phyloP scores from a whole-genome alignment of 1,284 basidiomycete genomes.

The Leccinum pseudoinsigne region DNA sequence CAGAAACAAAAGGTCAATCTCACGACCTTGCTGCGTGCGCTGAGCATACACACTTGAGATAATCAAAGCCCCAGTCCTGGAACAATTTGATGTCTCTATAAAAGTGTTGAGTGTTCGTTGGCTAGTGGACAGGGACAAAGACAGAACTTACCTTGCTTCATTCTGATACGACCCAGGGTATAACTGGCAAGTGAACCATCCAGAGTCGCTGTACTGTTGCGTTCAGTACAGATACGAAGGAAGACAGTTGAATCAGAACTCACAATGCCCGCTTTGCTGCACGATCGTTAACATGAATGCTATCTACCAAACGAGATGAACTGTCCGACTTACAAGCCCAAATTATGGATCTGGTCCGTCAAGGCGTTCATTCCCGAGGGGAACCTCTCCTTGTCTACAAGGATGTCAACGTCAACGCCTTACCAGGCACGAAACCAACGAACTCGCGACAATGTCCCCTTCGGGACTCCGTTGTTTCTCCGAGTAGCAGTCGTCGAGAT shows the following conservation, averaged over 20 bases:
- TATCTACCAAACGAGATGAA: neutral
- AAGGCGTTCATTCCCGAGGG: conserved; percentile 52
- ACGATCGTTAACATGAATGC: conserved; percentile 5
- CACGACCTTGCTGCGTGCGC: neutral
- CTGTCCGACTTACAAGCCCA: conserved; percentile 48
- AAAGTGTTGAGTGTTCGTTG: neutral
- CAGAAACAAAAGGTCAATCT: conserved; percentile 1
- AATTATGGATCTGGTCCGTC: conserved; percentile 48
- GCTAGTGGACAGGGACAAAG: neutral
- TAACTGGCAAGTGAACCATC: conserved; percentile 35
- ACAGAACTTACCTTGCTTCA: conserved; percentile 24
- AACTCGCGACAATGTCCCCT: conserved; percentile 50
- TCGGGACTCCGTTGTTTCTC: conserved; percentile 46
- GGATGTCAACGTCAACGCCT: neutral
- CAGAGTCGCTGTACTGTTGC: conserved; percentile 33
- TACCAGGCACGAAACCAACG: conserved; percentile 4
- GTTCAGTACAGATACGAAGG: conserved; percentile 1
- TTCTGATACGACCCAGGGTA: conserved; percentile 35
- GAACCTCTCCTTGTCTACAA: conserved; percentile 44
- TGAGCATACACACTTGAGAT: conserved; percentile 47
- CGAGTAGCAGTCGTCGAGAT: conserved; percentile 60
- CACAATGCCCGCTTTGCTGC: conserved; percentile 55
- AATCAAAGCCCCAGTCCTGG: conserved; percentile 59
- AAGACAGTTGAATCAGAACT: conserved; percentile 10
- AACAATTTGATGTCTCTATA: conserved; percentile 47